These are phyloP conservation scores for Acrasis kona DNA, from an alignment of 78 protist species.

Conservation along the genomic window DNA sequence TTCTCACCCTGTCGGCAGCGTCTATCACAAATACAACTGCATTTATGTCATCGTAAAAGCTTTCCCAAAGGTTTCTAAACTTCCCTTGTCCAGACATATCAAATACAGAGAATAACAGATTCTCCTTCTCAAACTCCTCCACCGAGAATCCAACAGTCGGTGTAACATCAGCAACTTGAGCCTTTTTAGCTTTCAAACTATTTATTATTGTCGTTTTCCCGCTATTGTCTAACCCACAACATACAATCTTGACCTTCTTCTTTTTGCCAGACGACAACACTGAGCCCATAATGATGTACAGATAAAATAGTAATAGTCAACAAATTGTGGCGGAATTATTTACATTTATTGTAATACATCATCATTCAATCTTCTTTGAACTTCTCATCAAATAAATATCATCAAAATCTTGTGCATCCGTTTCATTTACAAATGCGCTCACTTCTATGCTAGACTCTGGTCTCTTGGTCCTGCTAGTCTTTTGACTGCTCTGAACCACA, in stretches of 20 bases:
- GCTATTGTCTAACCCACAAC: constrained; percentile 66
- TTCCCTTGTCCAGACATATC: constrained; percentile 70
- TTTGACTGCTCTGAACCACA: too few species aligned
- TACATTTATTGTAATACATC: too few species aligned
- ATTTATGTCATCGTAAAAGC: constrained; percentile 37
- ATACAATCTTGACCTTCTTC: constrained; percentile 14
- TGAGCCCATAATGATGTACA: too few species aligned
- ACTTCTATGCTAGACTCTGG: too few species aligned
- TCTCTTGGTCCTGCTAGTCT: too few species aligned
- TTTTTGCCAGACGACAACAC: too few species aligned
- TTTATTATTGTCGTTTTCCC: constrained; percentile 79
- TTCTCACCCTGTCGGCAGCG: constrained; percentile 47
- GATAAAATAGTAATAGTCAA: too few species aligned
- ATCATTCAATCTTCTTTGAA: too few species aligned
- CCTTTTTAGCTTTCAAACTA: constrained; percentile 42
- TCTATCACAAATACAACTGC: constrained; percentile 79
- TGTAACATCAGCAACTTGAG: constrained; percentile 9
- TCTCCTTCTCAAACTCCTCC: constrained; percentile 36
- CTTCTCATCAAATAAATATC: too few species aligned
- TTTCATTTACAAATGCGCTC: too few species aligned
- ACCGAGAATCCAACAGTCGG: constrained; percentile 65
- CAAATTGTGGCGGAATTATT: too few species aligned
- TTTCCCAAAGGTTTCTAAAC: constrained; percentile 71
- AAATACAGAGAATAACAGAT: constrained; percentile 52
- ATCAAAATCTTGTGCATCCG: too few species aligned